These are phyloP conservation scores for Fusarium devonianum DNA, from an alignment of 2,329 filamentous ascomycete genomes.

Conservation along the genomic window DNA sequence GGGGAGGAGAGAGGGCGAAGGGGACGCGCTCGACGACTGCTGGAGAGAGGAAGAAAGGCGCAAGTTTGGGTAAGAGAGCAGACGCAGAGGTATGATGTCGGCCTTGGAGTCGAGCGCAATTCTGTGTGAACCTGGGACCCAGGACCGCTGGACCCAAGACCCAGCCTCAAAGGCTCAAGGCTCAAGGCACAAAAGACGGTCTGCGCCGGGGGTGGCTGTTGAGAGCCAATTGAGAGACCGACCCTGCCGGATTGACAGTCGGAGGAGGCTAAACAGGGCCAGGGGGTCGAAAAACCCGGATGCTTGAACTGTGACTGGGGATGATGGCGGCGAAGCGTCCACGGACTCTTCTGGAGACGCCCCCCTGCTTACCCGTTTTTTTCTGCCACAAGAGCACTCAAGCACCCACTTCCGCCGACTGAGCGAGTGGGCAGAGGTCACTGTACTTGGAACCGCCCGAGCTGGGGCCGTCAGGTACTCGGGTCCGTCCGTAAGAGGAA, in stretches of 20 bases:
- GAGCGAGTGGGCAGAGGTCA: slow-evolving; percentile 32
- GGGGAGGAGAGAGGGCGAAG: slow-evolving; percentile 6
- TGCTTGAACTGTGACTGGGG: slow-evolving; percentile 38
- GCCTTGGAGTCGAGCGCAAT: slow-evolving; percentile 37
- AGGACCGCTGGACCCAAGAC: slow-evolving; percentile 21
- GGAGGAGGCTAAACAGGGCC: slow-evolving; percentile 40
- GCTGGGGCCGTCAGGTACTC: slow-evolving; percentile 28
- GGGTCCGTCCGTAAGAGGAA: slow-evolving; percentile 2
- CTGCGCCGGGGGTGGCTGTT: slow-evolving; percentile 41
- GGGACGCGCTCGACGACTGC: slow-evolving; percentile 26
- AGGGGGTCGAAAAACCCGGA: slow-evolving; percentile 39
- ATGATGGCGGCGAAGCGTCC: slow-evolving; percentile 35
- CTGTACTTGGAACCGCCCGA: slow-evolving; percentile 40
- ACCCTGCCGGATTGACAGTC: slow-evolving; percentile 43
- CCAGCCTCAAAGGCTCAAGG: slow-evolving; percentile 35
- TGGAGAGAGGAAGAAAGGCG: slow-evolving; percentile 33
- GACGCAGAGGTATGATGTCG: slow-evolving; percentile 41
- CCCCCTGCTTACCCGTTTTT: slow-evolving; percentile 41
- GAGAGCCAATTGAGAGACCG: slow-evolving; percentile 41
- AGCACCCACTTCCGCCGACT: slow-evolving; percentile 25
- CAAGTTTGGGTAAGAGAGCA: slow-evolving; percentile 36
- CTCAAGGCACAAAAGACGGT: slow-evolving; percentile 41
- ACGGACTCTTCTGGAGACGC: slow-evolving; percentile 4
- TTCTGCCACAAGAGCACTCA: slow-evolving; percentile 29
- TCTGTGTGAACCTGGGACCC: slow-evolving; percentile 19